Base-by-base conservation (phyloP, 108 stramenopile genomes). In the Pseudonitzschia pungens region DNA sequence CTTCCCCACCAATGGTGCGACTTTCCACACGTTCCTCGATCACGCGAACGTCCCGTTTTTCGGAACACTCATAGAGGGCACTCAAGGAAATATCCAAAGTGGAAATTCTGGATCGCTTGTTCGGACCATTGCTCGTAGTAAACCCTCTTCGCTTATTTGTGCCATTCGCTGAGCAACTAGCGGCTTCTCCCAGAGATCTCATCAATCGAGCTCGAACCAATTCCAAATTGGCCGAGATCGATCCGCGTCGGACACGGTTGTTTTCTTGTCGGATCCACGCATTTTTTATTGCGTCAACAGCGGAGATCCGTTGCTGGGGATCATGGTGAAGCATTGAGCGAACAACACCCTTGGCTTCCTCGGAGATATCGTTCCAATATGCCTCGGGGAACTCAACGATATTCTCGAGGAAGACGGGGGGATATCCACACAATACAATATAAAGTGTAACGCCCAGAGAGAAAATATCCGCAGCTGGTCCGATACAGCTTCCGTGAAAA, bases 381-480 rank as follows among this genome's bases (percentile, higher is more conserved):
- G 82, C 56, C n/a, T 71, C 72, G 24, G 80, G 84, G 72, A 88
- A 88, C 42, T 64, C 44, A 7, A 88, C 79, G n/a, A 60, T 55
- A 67, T 77, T 36, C 54, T 78, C 79, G 69, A 77, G 67, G 62
- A 86, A 82, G 45, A 87, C 78, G 15, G 94, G 94, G 48, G 93
- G 98, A 66, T 92, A 92, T 32, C 99, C 98, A 72, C 95, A 98
- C 6, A 99, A 81, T 50, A 99, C 70, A 65, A 99, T 97, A 83
- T 98, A 99, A 44, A 91, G 63, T 5, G 98, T 98, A 45, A 99
- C 93, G 26, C 99, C 99, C 24, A 99, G 74, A 42, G 86, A 88
- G 86, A 93, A 99, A 31, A 99, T 84, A 77, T 99, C 99, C n/a
- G 89, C 77, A 1, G 89, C 85, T 1, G 95, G 86, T 56, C 86